phyloP scores from a whole-genome alignment of 1,139 yeast species.

The Candida neerlandica region DNA sequence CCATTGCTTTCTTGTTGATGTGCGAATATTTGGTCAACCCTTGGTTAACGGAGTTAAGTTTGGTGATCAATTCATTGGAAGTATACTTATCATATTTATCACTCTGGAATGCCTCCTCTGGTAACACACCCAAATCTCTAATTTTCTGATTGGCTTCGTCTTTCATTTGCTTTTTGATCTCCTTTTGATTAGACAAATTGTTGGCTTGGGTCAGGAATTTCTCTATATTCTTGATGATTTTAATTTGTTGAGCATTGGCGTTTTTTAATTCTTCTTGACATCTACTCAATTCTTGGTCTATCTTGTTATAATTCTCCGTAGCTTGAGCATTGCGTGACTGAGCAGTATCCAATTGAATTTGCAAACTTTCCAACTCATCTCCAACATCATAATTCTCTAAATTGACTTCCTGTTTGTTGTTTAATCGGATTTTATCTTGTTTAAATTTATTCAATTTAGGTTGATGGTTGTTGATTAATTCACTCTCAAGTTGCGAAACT shows the following conservation, averaged over 20 bases:
- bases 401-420: constrained; percentile 25
- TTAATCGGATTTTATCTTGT: constrained; percentile 11
- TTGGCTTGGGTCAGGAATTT: constrained; percentile 68
- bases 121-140: constrained; percentile 81
- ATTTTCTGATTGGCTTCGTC: constrained; percentile 75
- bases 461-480: constrained; percentile 52
- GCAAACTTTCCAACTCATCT: constrained; percentile 25
- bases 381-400: constrained; percentile 44
- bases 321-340: constrained; percentile 22
- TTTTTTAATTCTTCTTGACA: constrained; percentile 47
- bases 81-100: constrained; percentile 43
- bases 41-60: constrained; percentile 58
- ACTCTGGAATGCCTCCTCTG: constrained; percentile 74
- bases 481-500: constrained; percentile 56
- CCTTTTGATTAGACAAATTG: constrained; percentile 63
- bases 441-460: constrained; percentile 23
- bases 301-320: constrained; percentile 24
- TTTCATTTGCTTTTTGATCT: constrained; percentile 61
- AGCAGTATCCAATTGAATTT: constrained; percentile 26
- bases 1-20: constrained; percentile 88
- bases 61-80: constrained; percentile 57
- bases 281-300: constrained; percentile 35
- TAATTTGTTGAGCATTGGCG: constrained; percentile 59
- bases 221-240: constrained; percentile 58
- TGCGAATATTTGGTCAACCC: constrained; percentile 68